Base-by-base conservation (phyloP, 2,329 filamentous ascomycete genomes). In the Leptosphaerulina australis region DNA sequence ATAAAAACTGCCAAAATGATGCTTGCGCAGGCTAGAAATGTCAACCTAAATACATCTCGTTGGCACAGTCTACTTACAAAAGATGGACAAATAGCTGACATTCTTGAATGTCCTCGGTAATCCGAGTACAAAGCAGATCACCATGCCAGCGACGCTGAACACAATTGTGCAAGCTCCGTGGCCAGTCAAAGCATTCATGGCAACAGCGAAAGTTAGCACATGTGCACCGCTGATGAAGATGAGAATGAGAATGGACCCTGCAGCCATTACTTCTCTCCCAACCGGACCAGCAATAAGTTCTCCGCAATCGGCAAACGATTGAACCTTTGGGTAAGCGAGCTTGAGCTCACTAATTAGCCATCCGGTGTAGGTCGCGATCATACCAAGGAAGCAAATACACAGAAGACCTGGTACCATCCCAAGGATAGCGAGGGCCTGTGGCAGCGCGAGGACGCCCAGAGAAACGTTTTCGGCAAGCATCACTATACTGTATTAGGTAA, bases 151-250 rank as follows among this genome's bases (percentile, higher is more conserved):
- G n/a, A 85, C 74, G 3, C 79, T 82, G 73, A 84, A 88, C 1
- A 84, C 76, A 48, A 88, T 83, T 3, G 84, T 85, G 69, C 86
- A 89, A 0, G 81, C 79, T 0, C 78, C 81, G 55, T 87, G 79
- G 3, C 81, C 69, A 4, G 84, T 85, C 41, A 90, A 76, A 40
- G 79, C 83, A 60, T 85, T 85, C 71, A 89, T 82, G 58, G 86
- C 86, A 61, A 89, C 86, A 24, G 80, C 81, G 58, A 88, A 88
- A 0, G 86, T 88, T 54, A 90, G 74, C 41, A 88, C 77, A 71
- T 91, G 88, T n/a, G 85, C 87, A 25, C 82, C 85, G 71, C 87
- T 85, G 60, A 88, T 81, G 72, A 90, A 88, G 46, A 87, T 74
- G 29, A 90, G 76, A 69, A 88, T 83, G 14, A 89, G 70, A 8